These are phyloP conservation scores for Spathaspora boniae DNA, from an alignment of 805 yeast genomes.

Conservation along the genomic window DNA sequence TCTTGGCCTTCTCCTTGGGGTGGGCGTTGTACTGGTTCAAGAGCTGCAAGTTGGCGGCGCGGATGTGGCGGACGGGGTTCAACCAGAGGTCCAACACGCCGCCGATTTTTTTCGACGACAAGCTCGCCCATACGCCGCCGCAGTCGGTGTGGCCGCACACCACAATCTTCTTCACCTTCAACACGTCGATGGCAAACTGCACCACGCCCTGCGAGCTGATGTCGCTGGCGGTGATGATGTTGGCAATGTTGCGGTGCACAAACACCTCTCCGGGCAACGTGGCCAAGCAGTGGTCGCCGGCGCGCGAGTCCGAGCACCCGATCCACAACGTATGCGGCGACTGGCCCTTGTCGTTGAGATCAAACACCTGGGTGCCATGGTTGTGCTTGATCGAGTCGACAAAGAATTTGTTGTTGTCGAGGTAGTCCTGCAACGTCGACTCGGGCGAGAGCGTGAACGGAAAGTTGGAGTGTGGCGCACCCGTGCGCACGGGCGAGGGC, in stretches of 20 bases:
- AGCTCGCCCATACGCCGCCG: conserved; percentile 85
- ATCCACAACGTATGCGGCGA: conserved; percentile 92
- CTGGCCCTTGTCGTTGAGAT: conserved; percentile 74
- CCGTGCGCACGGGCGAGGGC: conserved; percentile 4
- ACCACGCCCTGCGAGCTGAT: conserved; percentile 71
- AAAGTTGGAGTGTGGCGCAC: conserved; percentile 18
- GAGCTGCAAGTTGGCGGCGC: conserved; percentile 53
- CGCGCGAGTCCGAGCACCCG: conserved; percentile 91
- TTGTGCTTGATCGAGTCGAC: conserved; percentile 45
- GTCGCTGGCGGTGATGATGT: conserved; percentile 68
- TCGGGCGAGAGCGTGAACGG: conserved; percentile 48
- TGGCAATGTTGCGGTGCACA: conserved; percentile 86
- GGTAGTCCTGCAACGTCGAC: conserved; percentile 47
- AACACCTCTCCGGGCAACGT: conserved; percentile 91
- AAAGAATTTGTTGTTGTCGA: conserved; percentile 44
- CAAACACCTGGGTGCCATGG: conserved; percentile 55
- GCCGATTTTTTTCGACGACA: conserved; percentile 61
- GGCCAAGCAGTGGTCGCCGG: conserved; percentile 71
- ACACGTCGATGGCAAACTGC: conserved; percentile 82
- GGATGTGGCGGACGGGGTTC: conserved; percentile 61
- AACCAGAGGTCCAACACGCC: conserved; percentile 73
- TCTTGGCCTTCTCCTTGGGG: conserved; percentile 52
- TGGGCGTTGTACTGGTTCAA: conserved; percentile 46
- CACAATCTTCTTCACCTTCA: conserved; percentile 75
- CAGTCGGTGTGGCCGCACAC: conserved; percentile 95